Evolutionary conservation across 1,284 basidiomycete genomes (phyloP), one percentile per base, ranked within the genome.

Genomic region (Moesziomyces globuligerus): DNA sequence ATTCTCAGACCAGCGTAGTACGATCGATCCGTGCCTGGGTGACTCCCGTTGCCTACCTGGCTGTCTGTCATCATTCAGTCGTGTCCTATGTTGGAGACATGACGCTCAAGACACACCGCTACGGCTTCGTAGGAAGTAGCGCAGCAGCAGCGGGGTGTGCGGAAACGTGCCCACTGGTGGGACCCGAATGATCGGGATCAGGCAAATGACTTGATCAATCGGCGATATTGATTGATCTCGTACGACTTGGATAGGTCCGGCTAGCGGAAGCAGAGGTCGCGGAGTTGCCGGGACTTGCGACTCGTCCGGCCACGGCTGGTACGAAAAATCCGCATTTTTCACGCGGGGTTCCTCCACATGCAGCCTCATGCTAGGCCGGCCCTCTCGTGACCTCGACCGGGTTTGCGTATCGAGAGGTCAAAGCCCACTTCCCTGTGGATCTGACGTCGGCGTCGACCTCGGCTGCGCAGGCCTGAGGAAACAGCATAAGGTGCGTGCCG

Each of bases 241-340:
- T 24, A 41, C 39, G 39, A 41, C 23, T 23, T n/a, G 37, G 24
- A n/a, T 15, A 24, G 25, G 7, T 17, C 9, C 3, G 18, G n/a
- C 13, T 10, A 37, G 17, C 34, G 11, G 25, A 17, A 20, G 8
- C 15, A 34, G 3, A 6, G 17, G 45, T 36, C 44, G 44, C 51
- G 51, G 51, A 28, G 3, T 46, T 54, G 24, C 51, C 51, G 51
- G 51, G 39, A 36, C 18, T 54, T 26, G 26, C 7, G 8, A 46
- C 46, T 47, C 44, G 9, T 44, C 51, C 51, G 51, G 44, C 46
- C 34, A 37, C 25, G n/a, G 28, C 36, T 38, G 40, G 17, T 18
- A 21, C 36, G 34, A 17, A 21, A 26, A 26, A 10, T 3, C 7
- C 20, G 7, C 13, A 18, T 29, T 45, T 53, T 46, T 53, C 50